Evolutionary conservation across 257 asterid species (phyloP), one percentile per base, ranked within the genome.

Genomic region (Ajuga chamaepitys): DNA sequence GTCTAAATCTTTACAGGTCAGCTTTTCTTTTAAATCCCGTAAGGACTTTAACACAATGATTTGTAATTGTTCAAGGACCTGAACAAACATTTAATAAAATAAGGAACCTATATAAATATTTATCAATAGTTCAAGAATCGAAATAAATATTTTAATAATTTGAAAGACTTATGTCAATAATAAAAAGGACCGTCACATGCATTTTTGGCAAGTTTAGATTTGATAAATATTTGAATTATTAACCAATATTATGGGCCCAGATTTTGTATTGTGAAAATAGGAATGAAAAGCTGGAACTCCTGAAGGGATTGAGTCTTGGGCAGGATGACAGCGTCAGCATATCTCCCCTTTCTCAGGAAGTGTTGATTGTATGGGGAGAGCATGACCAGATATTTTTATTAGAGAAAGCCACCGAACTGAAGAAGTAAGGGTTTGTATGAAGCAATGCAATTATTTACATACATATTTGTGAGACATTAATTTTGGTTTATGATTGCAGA

Each of bases 341-440:
- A 37, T 62, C 70, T 47, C 87, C 92, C 47, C 87, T 89, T 47
- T 62, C 83, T 34, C 95, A 89, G 97, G 86, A 86, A 70, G 95
- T 88, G 66, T 52, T 88, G 74, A 76, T 88, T n/a, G 83, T 91
- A 21, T 88, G 97, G 96, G 97, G 97, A 18, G 91, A 91, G 30
- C 74, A 77, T 58, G 97, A 91, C 75, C 72, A 58, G 61, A 82
- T 91, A 48, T 88, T 91, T 76, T 67, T 78, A 30, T 18, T 82
- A 26, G 94, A 91, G 58, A 91, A 79, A 77, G 96, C 94, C 24
- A 34, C 44, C 5, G 79, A 86, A 37, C 95, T 91, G 32, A 59
- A 80, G 16, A 75, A 82, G 96, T 91, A 81, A 3, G 86, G 51
- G 52, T 45, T 21, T 1, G 3, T 8, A 21, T 10, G 18, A 4